Base-by-base conservation (phyloP, 2,329 filamentous ascomycete species). In the Alternaria sp. region DNA sequence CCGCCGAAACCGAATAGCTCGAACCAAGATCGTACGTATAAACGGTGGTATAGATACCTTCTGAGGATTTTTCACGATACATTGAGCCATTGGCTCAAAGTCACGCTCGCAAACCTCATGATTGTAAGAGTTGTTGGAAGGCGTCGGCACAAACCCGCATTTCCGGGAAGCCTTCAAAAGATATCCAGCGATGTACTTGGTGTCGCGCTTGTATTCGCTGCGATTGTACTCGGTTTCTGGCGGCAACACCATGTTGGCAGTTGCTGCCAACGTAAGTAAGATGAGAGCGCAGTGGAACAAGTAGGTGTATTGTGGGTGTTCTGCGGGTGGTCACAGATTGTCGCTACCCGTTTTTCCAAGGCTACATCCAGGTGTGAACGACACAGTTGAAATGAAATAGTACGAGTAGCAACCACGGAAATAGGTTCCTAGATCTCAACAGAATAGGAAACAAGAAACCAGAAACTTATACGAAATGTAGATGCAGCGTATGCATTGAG, bases 201-300 rank as follows among this genome's bases (percentile, higher is more conserved):
- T 40, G 36, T 40, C 36, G 36, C 36, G 36, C 36, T 40, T 40
- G 1, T 40, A 40, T 1, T 40, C 36, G 36, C n/a, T 40, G 36
- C 36, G 36, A 1, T 17, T 40, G 36, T 40, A 40, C 1, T 40
- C 36, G 0, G 36, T 1, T 40, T 40, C 36, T 40, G 15, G 36
- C 9, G 36, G 36, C 1, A 40, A 2, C 15, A 1, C 0, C 36
- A 40, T 40, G 36, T 0, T 40, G 2, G 2, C 2, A 3, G 1
- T 40, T 17, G 36, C 36, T 40, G 36, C 36, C 36, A 1, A 40
- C 1, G 0, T 40, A 40, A 17, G 36, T 40, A 40, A 5, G 32
- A 5, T 5, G 4, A n/a, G 4, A 40, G 32, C 32, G 4, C 32
- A 40, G 4, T n/a, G 32, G 32, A 5, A n/a, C 10, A 5, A n/a